Conservation (phyloP, 1,139 yeast species). For the Chernovozyma aurita region DNA sequence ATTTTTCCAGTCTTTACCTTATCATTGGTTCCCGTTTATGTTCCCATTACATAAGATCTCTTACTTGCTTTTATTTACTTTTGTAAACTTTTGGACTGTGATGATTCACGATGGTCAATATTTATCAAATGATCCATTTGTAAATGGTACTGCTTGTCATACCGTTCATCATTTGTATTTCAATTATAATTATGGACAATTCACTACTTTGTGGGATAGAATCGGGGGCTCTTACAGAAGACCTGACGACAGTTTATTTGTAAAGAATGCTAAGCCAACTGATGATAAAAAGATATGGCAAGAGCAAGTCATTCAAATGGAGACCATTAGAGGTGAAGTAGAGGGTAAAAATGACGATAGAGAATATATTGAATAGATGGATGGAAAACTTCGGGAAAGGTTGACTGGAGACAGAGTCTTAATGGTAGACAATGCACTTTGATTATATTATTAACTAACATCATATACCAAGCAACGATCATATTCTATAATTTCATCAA, state of each 20-base stretch:
- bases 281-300: slow-evolving; percentile 55
- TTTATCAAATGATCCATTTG: slow-evolving; percentile 85
- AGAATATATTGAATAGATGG: slow-evolving; percentile 21
- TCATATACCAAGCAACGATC: too few relatives aligned
- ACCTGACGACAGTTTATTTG: slow-evolving; percentile 85
- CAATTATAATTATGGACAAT: slow-evolving; percentile 97
- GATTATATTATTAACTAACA: too few relatives aligned
- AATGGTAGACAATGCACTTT: too few relatives aligned
- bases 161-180: slow-evolving; percentile 94
- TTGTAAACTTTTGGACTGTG: slow-evolving; percentile 96
- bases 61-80: slow-evolving; percentile 74
- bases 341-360: slow-evolving; percentile 70
- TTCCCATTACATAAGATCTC: slow-evolving; percentile 90
- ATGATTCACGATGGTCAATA: slow-evolving; percentile 98
- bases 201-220: slow-evolving; percentile 97
- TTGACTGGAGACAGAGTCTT: too few relatives aligned
- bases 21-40: slow-evolving; percentile 83
- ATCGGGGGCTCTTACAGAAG: slow-evolving; percentile 88
- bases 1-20: slow-evolving; percentile 85
- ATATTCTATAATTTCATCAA: too few relatives aligned
- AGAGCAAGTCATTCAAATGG: slow-evolving; percentile 72
- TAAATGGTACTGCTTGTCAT: slow-evolving; percentile 98
- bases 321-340: slow-evolving; percentile 68
- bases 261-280: slow-evolving; percentile 48
- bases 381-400: too few relatives aligned